Conservation (phyloP, 306 rosid species). For the Rosa chinensis region DNA sequence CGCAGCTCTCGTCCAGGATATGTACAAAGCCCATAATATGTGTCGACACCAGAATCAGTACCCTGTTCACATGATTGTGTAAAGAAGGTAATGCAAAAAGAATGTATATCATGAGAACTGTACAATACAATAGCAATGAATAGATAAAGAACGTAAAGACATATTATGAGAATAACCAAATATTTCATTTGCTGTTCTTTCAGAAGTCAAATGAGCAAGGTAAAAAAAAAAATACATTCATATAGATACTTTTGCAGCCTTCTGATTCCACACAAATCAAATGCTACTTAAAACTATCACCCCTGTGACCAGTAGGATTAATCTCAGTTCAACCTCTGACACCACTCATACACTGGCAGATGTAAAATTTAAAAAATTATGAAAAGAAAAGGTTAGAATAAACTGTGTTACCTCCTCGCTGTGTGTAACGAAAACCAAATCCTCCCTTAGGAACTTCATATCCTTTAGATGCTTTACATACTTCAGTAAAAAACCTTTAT, state of each 20-base stretch:
- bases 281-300: background rate
- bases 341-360: background rate
- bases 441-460: conserved; percentile 79
- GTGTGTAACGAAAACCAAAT: conserved; percentile 74
- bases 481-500: conserved; percentile 76
- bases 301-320: background rate
- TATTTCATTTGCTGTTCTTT: background rate
- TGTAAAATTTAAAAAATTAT: background rate
- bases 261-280: background rate
- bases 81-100: background rate
- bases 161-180: background rate
- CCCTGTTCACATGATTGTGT: conserved; percentile 50
- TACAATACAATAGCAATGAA: background rate
- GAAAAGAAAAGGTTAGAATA: conserved; percentile 15
- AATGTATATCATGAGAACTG: background rate
- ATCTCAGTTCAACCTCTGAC: background rate
- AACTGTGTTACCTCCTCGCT: conserved; percentile 73
- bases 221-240: background rate
- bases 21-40: conserved; percentile 89
- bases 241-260: background rate
- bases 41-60: conserved; percentile 85
- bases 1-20: conserved; percentile 85
- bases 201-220: background rate
- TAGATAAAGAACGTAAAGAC: background rate
- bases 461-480: conserved; percentile 71